A percentile compares a stretch with the other conserved stretches of the same genome.
Evolutionary conservation across 495 filamentous ascomycete genomes (phyloP).

Genomic region (Terfezia claveryi): DNA sequence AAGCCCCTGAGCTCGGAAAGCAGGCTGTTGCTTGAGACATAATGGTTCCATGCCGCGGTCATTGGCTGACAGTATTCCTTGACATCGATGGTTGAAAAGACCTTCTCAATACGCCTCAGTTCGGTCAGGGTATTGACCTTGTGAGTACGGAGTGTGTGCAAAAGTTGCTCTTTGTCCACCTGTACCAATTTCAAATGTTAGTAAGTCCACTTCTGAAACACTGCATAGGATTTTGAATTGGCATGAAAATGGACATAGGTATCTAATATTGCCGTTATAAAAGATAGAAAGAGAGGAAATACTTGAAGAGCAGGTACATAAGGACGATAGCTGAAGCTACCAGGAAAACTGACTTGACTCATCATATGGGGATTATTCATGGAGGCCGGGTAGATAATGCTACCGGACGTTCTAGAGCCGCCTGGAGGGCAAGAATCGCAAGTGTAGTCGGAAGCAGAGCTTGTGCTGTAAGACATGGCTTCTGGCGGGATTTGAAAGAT

Average conservation of each 20-base stretch:
- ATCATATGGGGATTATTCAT: background rate
- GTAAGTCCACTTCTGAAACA: background rate
- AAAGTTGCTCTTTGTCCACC: constrained; percentile 29
- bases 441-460: background rate
- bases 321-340: background rate
- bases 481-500: too few relatives aligned
- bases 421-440: background rate
- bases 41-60: constrained; percentile 50
- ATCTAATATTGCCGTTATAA: background rate
- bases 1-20: constrained; percentile 48
- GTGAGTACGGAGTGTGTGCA: constrained; percentile 35
- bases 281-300: background rate
- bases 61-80: constrained; percentile 41
- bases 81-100: constrained; percentile 31
- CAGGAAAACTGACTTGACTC: background rate
- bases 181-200: constrained; percentile 2
- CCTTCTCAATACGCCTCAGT: constrained; percentile 49
- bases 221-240: background rate
- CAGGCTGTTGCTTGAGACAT: constrained; percentile 50
- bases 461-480: background rate
- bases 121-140: constrained; percentile 53
- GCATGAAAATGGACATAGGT: background rate
- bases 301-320: background rate
- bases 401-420: background rate
- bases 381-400: background rate